Percentiles rank a stretch among this genome's conserved stretches.
Evolutionary conservation across 2,329 filamentous ascomycete species (phyloP).

Genomic region (Bipolaris gigantea): DNA sequence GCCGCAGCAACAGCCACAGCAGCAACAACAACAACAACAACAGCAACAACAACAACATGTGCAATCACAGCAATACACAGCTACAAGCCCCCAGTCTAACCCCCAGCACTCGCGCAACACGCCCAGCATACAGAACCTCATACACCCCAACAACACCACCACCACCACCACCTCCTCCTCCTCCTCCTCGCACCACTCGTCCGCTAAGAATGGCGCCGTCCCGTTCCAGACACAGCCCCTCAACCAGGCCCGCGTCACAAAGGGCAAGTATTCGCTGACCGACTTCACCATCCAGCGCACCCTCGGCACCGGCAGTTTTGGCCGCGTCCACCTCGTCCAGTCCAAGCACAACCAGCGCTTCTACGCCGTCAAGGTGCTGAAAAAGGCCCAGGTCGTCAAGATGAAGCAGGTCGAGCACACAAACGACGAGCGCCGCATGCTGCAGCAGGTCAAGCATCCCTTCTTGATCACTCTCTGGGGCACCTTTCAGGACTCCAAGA

Average conservation of each 20-base stretch:
- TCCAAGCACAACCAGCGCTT: constrained; percentile 97
- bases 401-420: constrained; percentile 99
- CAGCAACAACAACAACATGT: constrained; percentile 1
- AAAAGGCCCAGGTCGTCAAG: constrained; percentile 97
- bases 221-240: constrained; percentile 42
- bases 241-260: constrained; percentile 68
- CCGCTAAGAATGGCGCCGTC: constrained; percentile 44
- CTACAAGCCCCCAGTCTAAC: constrained; percentile 35
- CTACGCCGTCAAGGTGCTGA: constrained; percentile 97
- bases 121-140: constrained; percentile 81
- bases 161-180: constrained; percentile 29
- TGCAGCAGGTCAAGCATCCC: constrained; percentile 94
- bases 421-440: constrained; percentile 94
- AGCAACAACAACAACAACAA: constrained; percentile 1
- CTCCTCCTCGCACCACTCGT: constrained; percentile 23
- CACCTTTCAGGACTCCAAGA: constrained; percentile 93
- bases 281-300: constrained; percentile 92
- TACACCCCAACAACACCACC: constrained; percentile 60
- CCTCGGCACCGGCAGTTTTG: constrained; percentile 94
- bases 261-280: constrained; percentile 92
- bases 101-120: constrained; percentile 62
- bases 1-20: constrained; percentile 16
- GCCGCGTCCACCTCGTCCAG: constrained; percentile 92
- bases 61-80: constrained; percentile 21
- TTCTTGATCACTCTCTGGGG: constrained; percentile 98